Base-by-base conservation (phyloP, 1,284 basidiomycete genomes). In the Apiotrichum akiyoshidainum region DNA sequence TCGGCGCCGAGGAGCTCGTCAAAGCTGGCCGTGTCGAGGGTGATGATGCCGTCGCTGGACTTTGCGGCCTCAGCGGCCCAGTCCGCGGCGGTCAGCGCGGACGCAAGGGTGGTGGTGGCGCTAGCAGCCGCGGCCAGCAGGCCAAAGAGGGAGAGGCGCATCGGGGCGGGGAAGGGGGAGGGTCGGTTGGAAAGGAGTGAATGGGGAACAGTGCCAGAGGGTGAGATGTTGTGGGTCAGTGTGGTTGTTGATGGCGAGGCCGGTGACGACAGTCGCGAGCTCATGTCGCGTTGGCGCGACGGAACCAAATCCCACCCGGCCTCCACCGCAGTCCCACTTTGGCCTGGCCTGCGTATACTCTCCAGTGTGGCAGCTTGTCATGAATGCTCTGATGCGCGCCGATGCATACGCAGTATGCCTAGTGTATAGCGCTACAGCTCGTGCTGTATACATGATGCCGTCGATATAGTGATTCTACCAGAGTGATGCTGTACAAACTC, bases 1-100 rank as follows among this genome's bases (percentile, higher is more conserved):
- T 86, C 81, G 12, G 82, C 78, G 4, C 57, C 54, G 13, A 79
- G 60, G 37, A 97, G 77, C 56, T 91, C 81, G 69, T 92, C 88
- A 77, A 86, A 97, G 3, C 83, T 80, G 31, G 81, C 81, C 33
- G 86, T 79, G 75, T 92, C 84, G 65, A 97, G 86, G 64, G 82
- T 85, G 77, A 96, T 87, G 69, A 93, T 72, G 56, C 92, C 91
- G 70, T 87, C 85, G 63, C 84, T 84, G 0, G 76, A 69, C 37
- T 83, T 80, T 1, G 83, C 80, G 17, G 92, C 87, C 33, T 92
- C 82, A 14, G 83, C 75, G 11, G 66, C 56, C 72, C 75, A 78
- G 54, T 73, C 66, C 11, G 58, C 58, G 26, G 62, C 57, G 44
- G 63, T 59, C 19, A 66, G 39, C 12, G 68, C 26, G 26, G 26